Conservation (phyloP, 2,329 filamentous ascomycete genomes). For the Pezicula carpinea region DNA sequence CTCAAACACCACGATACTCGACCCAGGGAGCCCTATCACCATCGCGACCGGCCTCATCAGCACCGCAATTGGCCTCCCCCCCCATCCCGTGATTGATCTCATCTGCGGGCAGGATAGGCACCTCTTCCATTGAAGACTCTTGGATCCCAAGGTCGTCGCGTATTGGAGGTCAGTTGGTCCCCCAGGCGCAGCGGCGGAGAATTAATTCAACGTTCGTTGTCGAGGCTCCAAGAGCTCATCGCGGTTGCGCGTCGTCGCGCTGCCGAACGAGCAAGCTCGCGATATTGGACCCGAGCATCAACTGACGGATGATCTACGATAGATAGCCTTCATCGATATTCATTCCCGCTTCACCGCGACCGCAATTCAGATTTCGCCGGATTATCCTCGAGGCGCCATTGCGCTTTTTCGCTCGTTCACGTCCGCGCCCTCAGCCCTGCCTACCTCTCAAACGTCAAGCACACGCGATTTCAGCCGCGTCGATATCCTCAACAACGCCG, state of each 20-base stretch:
- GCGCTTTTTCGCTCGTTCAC: conserved; percentile 3
- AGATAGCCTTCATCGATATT: too few relatives aligned
- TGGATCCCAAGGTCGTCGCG: conserved; percentile 8
- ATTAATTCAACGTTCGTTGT: conserved; percentile 19
- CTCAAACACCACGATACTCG: conserved; percentile 11
- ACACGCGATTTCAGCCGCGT: conserved; percentile 9
- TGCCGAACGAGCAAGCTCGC: neutral
- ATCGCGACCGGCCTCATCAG: conserved; percentile 22
- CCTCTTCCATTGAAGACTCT: conserved; percentile 8
- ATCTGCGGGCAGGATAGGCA: conserved; percentile 27
- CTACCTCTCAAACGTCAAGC: neutral
- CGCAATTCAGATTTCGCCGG: too few relatives aligned
- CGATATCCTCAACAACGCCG: conserved; percentile 12
- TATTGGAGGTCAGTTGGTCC: conserved; percentile 24
- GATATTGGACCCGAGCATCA: neutral
- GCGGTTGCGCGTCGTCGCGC: conserved; percentile 20
- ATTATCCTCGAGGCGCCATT: neutral
- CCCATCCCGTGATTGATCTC: conserved; percentile 25
- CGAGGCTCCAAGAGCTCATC: conserved; percentile 9
- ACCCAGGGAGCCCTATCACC: conserved; percentile 23
- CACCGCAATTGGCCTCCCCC: conserved; percentile 23
- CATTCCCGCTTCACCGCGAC: too few relatives aligned
- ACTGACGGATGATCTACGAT: neutral
- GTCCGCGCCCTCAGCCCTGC: neutral
- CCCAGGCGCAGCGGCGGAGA: conserved; percentile 13